A percentile compares a stretch with the other conserved stretches of the same genome.
phyloP scores from a whole-genome alignment of 495 filamentous ascomycete genomes.

The Glutinoglossum americanum region DNA sequence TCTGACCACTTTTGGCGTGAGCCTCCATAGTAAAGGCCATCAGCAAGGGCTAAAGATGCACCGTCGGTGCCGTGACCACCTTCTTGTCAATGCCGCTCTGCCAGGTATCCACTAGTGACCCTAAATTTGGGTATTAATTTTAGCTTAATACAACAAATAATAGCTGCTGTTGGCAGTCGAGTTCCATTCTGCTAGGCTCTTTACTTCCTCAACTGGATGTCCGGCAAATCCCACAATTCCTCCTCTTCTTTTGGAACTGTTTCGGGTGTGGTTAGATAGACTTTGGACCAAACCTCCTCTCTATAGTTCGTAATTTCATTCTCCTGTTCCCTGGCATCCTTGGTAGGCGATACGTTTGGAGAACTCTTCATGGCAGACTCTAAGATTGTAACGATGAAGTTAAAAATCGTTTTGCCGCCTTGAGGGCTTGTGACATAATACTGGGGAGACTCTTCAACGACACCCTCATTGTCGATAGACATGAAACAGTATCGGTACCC shows the following conservation, averaged over 20 bases:
- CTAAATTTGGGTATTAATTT: neutral
- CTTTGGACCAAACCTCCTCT: constrained; percentile 3
- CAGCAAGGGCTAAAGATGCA: neutral
- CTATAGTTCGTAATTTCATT: constrained; percentile 1
- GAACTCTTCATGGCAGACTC: constrained; percentile 4
- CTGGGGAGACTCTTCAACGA: neutral
- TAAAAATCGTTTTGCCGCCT: constrained; percentile 4
- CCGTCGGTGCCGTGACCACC: neutral
- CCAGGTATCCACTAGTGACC: neutral
- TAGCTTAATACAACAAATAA: neutral
- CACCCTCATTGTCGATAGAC: constrained; percentile 1
- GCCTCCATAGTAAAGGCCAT: neutral
- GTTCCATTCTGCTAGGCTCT: neutral
- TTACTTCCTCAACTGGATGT: neutral
- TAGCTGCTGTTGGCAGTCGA: neutral
- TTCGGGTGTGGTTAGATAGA: constrained; percentile 1
- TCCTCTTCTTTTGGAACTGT: neutral
- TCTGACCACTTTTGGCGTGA: neutral
- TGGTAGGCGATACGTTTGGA: constrained; percentile 2
- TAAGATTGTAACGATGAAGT: constrained; percentile 4
- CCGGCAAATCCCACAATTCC: neutral
- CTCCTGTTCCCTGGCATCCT: constrained; percentile 1
- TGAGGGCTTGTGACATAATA: constrained; percentile 1
- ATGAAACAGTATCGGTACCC: constrained; percentile 5
- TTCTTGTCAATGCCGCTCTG: neutral